These are phyloP conservation scores for Conidiobolus incongruus DNA, from an alignment of 371 early-diverging fungal genomes.

Conservation along the genomic window DNA sequence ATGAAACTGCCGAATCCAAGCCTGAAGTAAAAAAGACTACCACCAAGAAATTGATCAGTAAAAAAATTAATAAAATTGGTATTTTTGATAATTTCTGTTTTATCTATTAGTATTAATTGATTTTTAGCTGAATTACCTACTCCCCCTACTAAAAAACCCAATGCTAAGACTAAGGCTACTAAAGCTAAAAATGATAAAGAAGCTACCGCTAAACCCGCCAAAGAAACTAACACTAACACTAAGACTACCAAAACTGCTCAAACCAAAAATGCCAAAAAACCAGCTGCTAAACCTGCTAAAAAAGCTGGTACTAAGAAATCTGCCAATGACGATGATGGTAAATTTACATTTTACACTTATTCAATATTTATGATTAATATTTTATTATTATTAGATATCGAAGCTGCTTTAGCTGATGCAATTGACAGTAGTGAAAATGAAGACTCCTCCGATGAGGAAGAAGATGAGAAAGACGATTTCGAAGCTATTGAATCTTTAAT, in stretches of 20 bases:
- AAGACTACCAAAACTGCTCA: neutral
- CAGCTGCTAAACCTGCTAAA: neutral
- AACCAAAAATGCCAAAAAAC: neutral
- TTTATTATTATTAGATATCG: conserved; percentile 4
- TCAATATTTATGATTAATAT: neutral
- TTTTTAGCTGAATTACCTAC: neutral
- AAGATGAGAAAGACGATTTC: conserved; percentile 2
- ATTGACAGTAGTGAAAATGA: too few species aligned
- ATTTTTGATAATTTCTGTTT: neutral
- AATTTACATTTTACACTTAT: neutral
- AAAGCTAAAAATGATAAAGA: neutral
- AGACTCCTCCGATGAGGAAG: conserved; percentile 7
- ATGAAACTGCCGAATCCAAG: neutral
- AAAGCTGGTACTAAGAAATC: neutral
- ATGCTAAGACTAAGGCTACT: neutral
- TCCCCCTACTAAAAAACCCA: neutral
- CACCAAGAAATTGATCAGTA: neutral
- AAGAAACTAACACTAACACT: too few species aligned
- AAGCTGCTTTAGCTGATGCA: conserved; percentile 6
- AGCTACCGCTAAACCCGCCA: neutral
- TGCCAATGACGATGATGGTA: neutral
- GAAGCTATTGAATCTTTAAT: neutral
- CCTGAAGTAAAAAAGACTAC: neutral
- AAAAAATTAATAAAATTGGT: neutral
- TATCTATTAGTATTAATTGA: neutral